Conservation (phyloP, 2,329 filamentous ascomycete species). For the Fusarium sp. region DNA sequence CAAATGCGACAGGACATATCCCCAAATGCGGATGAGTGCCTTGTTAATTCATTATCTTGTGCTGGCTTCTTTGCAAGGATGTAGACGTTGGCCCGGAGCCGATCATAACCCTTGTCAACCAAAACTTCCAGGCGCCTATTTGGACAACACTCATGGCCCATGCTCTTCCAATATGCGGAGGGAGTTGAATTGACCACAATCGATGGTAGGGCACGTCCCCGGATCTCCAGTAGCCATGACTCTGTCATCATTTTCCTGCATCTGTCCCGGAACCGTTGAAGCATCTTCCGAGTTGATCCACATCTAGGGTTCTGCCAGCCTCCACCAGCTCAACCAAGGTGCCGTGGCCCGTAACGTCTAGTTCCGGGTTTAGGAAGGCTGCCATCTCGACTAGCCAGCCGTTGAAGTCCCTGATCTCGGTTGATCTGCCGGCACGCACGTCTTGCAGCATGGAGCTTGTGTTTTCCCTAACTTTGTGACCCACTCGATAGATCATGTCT, state of each 20-base stretch:
- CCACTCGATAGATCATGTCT: conserved; percentile 61
- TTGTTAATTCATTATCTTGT: conserved; percentile 7
- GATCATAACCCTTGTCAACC: conserved; percentile 30
- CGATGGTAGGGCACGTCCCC: conserved; percentile 23
- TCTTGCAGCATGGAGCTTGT: conserved; percentile 74
- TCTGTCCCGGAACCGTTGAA: conserved; percentile 40
- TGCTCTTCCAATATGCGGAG: conserved; percentile 29
- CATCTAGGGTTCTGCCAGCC: conserved; percentile 48
- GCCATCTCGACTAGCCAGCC: conserved; percentile 67
- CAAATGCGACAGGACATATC: conserved; percentile 29
- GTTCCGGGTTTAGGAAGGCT: conserved; percentile 51
- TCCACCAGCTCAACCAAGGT: conserved; percentile 60
- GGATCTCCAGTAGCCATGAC: conserved; percentile 27
- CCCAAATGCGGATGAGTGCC: conserved; percentile 27
- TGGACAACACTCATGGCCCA: conserved; percentile 20
- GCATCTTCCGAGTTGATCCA: conserved; percentile 50
- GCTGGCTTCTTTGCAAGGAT: conserved; percentile 11
- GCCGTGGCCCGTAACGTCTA: conserved; percentile 56
- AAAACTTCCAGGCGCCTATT: conserved; percentile 12
- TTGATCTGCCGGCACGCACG: conserved; percentile 61
- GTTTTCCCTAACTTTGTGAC: conserved; percentile 64
- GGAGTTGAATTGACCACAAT: conserved; percentile 26
- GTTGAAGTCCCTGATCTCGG: conserved; percentile 71
- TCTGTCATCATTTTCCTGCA: conserved; percentile 27
- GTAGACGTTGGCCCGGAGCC: conserved; percentile 25